Evolutionary conservation across 257 asterid genomes (phyloP).

Genomic region (Gentiana dahurica): DNA sequence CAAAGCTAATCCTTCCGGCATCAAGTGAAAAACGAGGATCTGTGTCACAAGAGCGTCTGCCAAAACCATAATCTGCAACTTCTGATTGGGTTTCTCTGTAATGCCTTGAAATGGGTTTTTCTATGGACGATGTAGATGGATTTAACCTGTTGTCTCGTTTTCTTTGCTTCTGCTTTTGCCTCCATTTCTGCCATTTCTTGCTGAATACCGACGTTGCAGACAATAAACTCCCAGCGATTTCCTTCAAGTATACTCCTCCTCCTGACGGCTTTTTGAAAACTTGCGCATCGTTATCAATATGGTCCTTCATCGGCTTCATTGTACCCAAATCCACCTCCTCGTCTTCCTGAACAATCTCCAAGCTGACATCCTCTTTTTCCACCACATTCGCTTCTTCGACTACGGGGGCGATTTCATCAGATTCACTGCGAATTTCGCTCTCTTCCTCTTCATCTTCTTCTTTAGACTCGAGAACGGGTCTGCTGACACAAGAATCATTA

Average conservation of each 20-base stretch:
- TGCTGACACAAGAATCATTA: constrained; percentile 13
- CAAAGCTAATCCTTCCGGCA: constrained; percentile 69
- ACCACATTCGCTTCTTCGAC: constrained; percentile 26
- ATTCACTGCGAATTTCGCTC: constrained; percentile 21
- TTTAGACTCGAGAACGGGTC: constrained; percentile 37
- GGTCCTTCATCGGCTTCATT: constrained; percentile 74
- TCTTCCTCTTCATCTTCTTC: constrained; percentile 27
- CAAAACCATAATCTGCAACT: constrained; percentile 81
- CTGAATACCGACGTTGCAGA: constrained; percentile 81
- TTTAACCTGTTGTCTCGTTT: constrained; percentile 39
- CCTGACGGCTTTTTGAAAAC: constrained; percentile 46
- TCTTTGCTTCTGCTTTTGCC: constrained; percentile 70
- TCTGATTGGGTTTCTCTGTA: constrained; percentile 75
- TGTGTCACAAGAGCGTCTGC: constrained; percentile 73
- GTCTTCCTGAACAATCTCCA: constrained; percentile 62
- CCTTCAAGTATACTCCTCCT: constrained; percentile 33
- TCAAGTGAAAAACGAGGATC: constrained; percentile 87
- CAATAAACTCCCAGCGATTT: constrained; percentile 45
- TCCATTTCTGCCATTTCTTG: constrained; percentile 90
- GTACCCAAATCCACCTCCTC: constrained; percentile 16
- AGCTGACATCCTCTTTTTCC: constrained; percentile 23
- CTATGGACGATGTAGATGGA: constrained; percentile 50
- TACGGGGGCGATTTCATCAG: constrained; percentile 33
- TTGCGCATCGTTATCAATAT: constrained; percentile 52
- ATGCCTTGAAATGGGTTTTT: constrained; percentile 59